Evolutionary conservation across 345 rosid genomes (phyloP), one percentile per base, ranked within the genome.

Genomic region (Populus nigra): DNA sequence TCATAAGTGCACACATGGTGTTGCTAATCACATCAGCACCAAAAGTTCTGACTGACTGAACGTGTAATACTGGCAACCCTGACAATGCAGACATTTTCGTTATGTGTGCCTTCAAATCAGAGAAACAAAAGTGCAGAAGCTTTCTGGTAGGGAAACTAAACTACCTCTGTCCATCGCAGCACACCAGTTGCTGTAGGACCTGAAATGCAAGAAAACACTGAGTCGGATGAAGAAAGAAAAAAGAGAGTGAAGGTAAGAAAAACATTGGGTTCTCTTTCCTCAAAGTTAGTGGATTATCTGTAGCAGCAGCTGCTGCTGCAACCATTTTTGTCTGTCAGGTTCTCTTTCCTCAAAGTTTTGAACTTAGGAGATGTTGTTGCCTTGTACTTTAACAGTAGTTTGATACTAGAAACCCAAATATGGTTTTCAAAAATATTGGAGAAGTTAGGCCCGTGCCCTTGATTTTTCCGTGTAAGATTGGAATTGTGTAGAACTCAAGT

Each of bases 141-240:
- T 5, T 55, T 2, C 33, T 22, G 73, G 7, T n/a, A 47, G 57
- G 41, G 27, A 23, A 73, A 68, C 77, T 63, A 3, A 68, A 38
- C n/a, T 31, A 29, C n/a, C 36, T 49, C 13, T 18, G 65, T 69
- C 78, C 77, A 81, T 23, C 73, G 83, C 68, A 82, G 63, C 50
- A 75, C 77, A 71, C 76, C 81, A 73, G 70, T 71, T 31, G 81
- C 70, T 38, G 11, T 39, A 33, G 47, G 23, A 41, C 80, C 86
- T 86, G 81, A 50, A 16, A 65, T 31, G 47, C 27, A 33, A 55
- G 22, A 68, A 50, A 0, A 35, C 17, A 31, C 13, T n/a, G 15
- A 29, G 59, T 61, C 15, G 9, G 41, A 53, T 38, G 59, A 18
- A 78, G 41, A 55, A 31, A 33, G 1, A 10, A n/a, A 71, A 47